phyloP scores from a whole-genome alignment of 78 protist species.

The Dictyostelium purpureum region DNA sequence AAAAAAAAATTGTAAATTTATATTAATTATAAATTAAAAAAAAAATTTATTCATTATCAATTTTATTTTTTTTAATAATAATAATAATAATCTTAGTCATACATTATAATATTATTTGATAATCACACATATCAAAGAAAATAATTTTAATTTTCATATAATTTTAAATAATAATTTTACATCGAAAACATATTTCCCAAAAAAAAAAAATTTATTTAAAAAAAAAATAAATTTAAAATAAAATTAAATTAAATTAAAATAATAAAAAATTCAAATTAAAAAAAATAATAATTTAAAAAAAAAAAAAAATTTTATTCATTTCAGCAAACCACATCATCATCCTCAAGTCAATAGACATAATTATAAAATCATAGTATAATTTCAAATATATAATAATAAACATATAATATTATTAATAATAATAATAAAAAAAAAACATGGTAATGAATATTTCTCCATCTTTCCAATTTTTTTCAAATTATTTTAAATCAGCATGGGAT shows the following conservation, averaged over 20 bases:
- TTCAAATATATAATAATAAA: background rate
- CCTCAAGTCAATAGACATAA: background rate
- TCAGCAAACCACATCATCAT: background rate
- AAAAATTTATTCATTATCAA: no score
- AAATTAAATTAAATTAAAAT: no score
- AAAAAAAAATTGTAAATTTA: no score
- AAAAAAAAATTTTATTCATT: background rate
- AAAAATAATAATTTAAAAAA: background rate
- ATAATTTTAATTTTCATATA: no score
- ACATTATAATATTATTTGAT: no score
- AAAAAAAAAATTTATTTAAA: background rate
- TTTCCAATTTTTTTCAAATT: slow-evolving; percentile 1
- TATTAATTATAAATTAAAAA: no score
- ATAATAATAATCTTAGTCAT: no score
- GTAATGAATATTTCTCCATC: slow-evolving; percentile 3
- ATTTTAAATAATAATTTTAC: no score
- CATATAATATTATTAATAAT: background rate
- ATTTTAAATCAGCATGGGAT: slow-evolving; percentile 5
- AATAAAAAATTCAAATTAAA: background rate
- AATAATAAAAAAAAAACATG: background rate
- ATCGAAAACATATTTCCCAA: no score
- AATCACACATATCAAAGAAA: no score
- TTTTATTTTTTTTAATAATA: no score
- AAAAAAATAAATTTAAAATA: background rate
- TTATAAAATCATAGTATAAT: background rate